phyloP scores from a whole-genome alignment of 805 yeast genomes.

The Yamadazyma endophytica region DNA sequence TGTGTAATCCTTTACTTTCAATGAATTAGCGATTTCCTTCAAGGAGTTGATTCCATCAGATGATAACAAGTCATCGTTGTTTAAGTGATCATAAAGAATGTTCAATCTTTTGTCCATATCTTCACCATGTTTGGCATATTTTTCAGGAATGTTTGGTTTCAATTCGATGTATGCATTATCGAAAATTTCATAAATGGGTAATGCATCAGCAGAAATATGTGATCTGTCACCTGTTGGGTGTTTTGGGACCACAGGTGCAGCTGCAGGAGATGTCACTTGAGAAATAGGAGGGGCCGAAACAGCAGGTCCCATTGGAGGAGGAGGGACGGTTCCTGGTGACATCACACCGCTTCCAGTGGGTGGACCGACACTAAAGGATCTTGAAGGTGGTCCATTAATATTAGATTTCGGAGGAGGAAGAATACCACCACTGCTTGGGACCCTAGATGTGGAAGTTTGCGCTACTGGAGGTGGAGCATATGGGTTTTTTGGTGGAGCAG shows the following conservation, averaged over 20 bases:
- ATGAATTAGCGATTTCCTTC: slow-evolving; percentile 43
- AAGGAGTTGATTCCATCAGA: slow-evolving; percentile 53
- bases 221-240: slow-evolving; percentile 65
- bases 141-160: slow-evolving; percentile 71
- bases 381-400: slow-evolving; percentile 8
- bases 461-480: slow-evolving; percentile 13
- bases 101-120: slow-evolving; percentile 83
- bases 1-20: slow-evolving; percentile 52
- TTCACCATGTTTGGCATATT: slow-evolving; percentile 62
- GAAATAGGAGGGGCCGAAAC: slow-evolving; percentile 13
- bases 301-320: slow-evolving; percentile 19
- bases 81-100: slow-evolving; percentile 72
- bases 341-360: slow-evolving; percentile 7
- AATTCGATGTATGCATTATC: slow-evolving; percentile 53
- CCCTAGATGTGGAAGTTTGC: slow-evolving; percentile 4
- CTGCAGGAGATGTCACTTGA: slow-evolving; percentile 1
- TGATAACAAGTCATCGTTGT: slow-evolving; percentile 63
- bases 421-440: slow-evolving; percentile 13
- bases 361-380: slow-evolving; percentile 7
- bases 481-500: slow-evolving; percentile 8
- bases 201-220: slow-evolving; percentile 57
- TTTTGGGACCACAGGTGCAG: slow-evolving; percentile 16
- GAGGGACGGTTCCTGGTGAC: slow-evolving; percentile 13
- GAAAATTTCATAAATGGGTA: slow-evolving; percentile 58
- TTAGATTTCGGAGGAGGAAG: slow-evolving; percentile 9